Percentiles rank a stretch among this genome's conserved stretches.
phyloP scores from a whole-genome alignment of 2,329 filamentous ascomycete species.

The Monosporascus sp. region DNA sequence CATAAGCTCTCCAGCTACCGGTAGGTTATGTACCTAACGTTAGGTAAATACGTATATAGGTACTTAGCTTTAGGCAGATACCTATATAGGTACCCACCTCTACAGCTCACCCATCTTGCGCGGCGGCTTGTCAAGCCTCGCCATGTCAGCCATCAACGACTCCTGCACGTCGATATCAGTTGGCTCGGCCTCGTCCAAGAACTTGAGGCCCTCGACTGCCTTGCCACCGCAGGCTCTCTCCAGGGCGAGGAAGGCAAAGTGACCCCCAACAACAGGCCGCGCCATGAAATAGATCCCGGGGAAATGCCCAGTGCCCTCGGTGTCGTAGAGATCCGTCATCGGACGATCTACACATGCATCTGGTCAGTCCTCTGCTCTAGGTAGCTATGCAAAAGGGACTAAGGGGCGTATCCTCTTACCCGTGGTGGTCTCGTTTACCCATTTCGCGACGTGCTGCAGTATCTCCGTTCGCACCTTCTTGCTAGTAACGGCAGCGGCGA shows the following conservation, averaged over 20 bases:
- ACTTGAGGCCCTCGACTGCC: conserved; percentile 52
- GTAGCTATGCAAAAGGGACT: neutral
- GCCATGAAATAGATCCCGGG: conserved; percentile 74
- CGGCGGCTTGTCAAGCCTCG: conserved; percentile 6
- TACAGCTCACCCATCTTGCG: conserved; percentile 21
- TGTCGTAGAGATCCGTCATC: conserved; percentile 77
- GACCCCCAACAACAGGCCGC: conserved; percentile 75
- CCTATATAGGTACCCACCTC: neutral
- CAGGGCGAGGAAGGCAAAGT: conserved; percentile 80
- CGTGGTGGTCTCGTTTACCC: conserved; percentile 78
- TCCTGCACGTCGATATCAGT: conserved; percentile 28
- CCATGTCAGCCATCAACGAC: conserved; percentile 21
- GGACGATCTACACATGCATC: conserved; percentile 50
- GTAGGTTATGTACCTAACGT: no score
- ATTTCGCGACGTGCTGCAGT: conserved; percentile 65
- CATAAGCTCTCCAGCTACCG: neutral
- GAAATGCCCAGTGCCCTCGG: conserved; percentile 70
- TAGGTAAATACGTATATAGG: no score
- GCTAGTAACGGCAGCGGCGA: conserved; percentile 73
- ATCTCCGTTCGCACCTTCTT: conserved; percentile 64
- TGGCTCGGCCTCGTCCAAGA: conserved; percentile 35
- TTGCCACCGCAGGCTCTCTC: conserved; percentile 71
- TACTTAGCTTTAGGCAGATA: neutral
- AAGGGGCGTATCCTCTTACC: conserved; percentile 31
- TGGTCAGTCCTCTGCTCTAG: conserved; percentile 10